phyloP scores from a whole-genome alignment of 2,329 filamentous ascomycete species.

The Colletotrichum sp. region DNA sequence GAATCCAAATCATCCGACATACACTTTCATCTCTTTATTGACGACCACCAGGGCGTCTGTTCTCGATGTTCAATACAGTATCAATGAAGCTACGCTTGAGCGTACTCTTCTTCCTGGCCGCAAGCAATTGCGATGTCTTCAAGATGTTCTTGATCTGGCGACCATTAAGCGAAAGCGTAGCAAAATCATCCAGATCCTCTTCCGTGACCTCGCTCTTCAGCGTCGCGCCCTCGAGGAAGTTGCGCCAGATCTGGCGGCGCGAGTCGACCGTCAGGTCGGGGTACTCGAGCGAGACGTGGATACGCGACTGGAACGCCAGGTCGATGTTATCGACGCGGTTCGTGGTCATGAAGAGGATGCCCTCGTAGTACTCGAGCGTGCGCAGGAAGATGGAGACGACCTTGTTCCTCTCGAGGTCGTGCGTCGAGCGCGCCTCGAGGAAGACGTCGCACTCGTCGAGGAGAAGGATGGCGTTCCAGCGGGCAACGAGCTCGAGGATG shows the following conservation, averaged over 20 bases:
- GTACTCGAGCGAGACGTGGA: conserved; percentile 55
- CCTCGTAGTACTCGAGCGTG: conserved; percentile 53
- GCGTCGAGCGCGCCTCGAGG: conserved; percentile 39
- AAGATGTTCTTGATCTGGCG: conserved; percentile 55
- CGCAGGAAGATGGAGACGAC: conserved; percentile 44
- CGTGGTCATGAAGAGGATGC: conserved; percentile 54
- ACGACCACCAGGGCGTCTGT: neutral
- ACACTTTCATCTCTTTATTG: neutral
- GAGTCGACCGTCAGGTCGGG: conserved; percentile 41
- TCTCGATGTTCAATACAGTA: conserved; percentile 15
- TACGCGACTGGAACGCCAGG: conserved; percentile 50
- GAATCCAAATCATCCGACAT: neutral
- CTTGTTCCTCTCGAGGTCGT: conserved; percentile 37
- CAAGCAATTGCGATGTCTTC: conserved; percentile 49
- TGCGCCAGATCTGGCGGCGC: conserved; percentile 42
- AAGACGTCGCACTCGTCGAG: conserved; percentile 49
- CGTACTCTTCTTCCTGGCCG: conserved; percentile 40
- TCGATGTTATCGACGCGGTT: conserved; percentile 53
- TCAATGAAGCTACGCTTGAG: conserved; percentile 20
- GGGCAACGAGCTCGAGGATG: conserved; percentile 69
- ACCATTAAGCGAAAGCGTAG: conserved; percentile 46
- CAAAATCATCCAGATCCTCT: conserved; percentile 36
- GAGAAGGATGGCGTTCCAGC: conserved; percentile 45
- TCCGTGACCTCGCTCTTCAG: conserved; percentile 30
- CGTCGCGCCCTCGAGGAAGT: conserved; percentile 40